Evolutionary conservation across 345 rosid genomes (phyloP).

Genomic region (Boechera retrofracta): DNA sequence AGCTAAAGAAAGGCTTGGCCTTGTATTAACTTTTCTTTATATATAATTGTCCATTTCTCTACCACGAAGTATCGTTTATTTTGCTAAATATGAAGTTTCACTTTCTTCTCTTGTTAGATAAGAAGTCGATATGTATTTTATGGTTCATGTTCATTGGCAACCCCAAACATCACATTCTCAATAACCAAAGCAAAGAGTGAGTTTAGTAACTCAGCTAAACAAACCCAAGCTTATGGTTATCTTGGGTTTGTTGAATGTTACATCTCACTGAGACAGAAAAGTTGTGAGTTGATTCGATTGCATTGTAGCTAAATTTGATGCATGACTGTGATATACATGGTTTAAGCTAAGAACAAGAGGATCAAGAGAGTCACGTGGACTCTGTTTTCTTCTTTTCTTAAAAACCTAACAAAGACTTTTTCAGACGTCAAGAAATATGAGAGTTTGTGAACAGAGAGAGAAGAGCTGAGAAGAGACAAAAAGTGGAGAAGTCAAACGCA

Average conservation of each 20-base stretch:
- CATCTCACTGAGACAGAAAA: constrained; percentile 5
- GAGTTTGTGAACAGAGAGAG: constrained; percentile 26
- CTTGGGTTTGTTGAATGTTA: background rate
- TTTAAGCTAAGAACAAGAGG: constrained; percentile 19
- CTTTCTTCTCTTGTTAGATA: constrained; percentile 9
- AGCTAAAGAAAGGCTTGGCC: constrained; percentile 37
- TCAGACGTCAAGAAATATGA: constrained; percentile 21
- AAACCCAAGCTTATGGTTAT: background rate
- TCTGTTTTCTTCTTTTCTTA: constrained; percentile 4
- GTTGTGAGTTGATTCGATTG: constrained; percentile 8
- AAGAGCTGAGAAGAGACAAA: constrained; percentile 34
- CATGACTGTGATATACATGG: background rate
- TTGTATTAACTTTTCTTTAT: constrained; percentile 34
- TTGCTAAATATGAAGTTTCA: background rate
- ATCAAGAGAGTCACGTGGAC: constrained; percentile 1
- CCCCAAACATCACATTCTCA: constrained; percentile 13
- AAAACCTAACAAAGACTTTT: background rate
- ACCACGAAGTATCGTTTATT: background rate
- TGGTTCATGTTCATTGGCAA: constrained; percentile 19
- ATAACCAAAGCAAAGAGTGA: constrained; percentile 14
- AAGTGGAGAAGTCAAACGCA: constrained; percentile 36
- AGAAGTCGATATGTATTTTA: constrained; percentile 10
- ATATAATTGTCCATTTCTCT: constrained; percentile 37
- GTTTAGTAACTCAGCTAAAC: background rate
- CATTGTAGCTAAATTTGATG: constrained; percentile 22